Evolutionary conservation across 345 rosid species (phyloP), one percentile per base, ranked within the genome.

Genomic region (Lagerstroemia speciosa): DNA sequence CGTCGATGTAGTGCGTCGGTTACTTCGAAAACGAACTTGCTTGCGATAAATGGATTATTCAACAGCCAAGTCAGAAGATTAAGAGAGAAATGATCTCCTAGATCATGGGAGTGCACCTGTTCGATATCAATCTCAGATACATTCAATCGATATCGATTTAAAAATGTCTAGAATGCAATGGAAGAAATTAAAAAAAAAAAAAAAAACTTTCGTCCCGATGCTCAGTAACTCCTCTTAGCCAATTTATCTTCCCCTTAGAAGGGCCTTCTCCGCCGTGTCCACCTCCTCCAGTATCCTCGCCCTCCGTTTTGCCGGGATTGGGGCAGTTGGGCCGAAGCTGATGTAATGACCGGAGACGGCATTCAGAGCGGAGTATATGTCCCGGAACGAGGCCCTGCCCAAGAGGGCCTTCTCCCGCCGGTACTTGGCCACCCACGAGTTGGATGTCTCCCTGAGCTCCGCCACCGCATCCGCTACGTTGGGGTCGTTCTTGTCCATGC

Each of bases 351-450:
- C 96, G 0, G 96, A 87, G 41, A 93, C 93, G 12, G 93, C 98
- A 66, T 93, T 93, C 81, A 93, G 71, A 1, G 98, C 97, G 19
- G 96, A 91, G 76, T 93, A 93, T 0, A 91, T 89, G 69, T 93
- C 98, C 29, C 97, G 67, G 46, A 85, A 93, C 0, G 97, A 93
- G 46, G 88, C 41, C 69, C 88, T 85, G 14, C 96, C 97, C 2
- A 93, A 79, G 38, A 93, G 78, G 10, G 94, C 80, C 67, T 93
- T 93, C 91, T 93, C 97, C 73, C 85, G 86, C 76, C 96, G 70
- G 69, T 93, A 93, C 91, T 94, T 94, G 0, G 99, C 97, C 70
- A 91, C 97, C 99, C 99, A 94, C 0, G 80, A 74, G 67, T 94
- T 94, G 15, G 97, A 91, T 8, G 86, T 73, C 62, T 88, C 91